A percentile compares a stretch with the other conserved stretches of the same genome.
Evolutionary conservation across 2,329 filamentous ascomycete species (phyloP).

Genomic region (Cryphonectria radicalis): DNA sequence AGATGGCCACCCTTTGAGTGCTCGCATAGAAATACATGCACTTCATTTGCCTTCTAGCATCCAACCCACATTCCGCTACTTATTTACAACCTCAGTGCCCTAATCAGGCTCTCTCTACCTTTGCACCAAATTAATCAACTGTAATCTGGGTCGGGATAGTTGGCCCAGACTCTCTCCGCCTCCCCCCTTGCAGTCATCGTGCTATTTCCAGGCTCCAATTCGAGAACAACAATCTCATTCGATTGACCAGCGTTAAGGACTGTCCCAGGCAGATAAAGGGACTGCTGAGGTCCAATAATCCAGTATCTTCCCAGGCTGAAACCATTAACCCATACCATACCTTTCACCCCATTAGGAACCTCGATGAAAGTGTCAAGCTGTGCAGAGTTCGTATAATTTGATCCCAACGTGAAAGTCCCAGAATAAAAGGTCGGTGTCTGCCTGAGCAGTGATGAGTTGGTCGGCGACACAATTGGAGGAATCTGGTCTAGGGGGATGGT

Average conservation of each 20-base stretch:
- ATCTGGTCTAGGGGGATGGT: constrained; percentile 13
- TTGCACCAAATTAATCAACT: not conserved
- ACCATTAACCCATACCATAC: constrained; percentile 26
- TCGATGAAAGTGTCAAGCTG: constrained; percentile 27
- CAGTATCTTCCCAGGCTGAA: constrained; percentile 28
- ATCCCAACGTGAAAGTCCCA: constrained; percentile 15
- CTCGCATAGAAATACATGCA: not conserved
- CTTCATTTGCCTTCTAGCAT: not conserved
- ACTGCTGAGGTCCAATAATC: constrained; percentile 20
- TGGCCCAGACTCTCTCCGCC: constrained; percentile 20
- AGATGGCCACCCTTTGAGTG: no score
- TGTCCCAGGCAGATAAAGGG: constrained; percentile 5
- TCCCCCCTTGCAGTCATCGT: constrained; percentile 19
- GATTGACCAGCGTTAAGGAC: constrained; percentile 10
- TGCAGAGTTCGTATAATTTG: constrained; percentile 11
- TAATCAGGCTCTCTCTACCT: no score
- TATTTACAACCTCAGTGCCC: no score
- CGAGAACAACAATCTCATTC: constrained; percentile 29
- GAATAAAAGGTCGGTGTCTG: constrained; percentile 18
- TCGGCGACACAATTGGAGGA: not conserved
- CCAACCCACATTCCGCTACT: no score
- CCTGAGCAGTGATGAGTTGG: not conserved
- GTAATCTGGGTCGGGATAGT: constrained; percentile 28
- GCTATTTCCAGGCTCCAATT: constrained; percentile 19
- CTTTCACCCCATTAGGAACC: constrained; percentile 24